Conservation (phyloP, 768 basidiomycete genomes). For the Lactarius hengduanensis region DNA sequence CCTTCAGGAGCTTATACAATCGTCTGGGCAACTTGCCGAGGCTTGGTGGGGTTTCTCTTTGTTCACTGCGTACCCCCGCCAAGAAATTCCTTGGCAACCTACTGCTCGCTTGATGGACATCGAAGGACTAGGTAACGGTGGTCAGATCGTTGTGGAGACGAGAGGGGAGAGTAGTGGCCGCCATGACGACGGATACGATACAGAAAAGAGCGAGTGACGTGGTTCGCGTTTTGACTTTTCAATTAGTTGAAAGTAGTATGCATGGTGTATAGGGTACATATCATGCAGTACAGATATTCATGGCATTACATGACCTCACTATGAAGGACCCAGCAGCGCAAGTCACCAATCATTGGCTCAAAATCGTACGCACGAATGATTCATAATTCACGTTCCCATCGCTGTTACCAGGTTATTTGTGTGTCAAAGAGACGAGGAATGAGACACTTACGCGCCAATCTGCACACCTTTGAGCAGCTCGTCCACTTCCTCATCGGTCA, state of each 20-base stretch:
- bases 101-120: constrained; percentile 18
- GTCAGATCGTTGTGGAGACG: constrained; percentile 35
- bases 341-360: constrained; percentile 69
- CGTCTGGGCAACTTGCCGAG: constrained; percentile 32
- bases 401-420: constrained; percentile 41
- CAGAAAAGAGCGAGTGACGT: constrained; percentile 24
- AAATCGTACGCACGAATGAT: constrained; percentile 92
- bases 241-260: neutral
- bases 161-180: constrained; percentile 7
- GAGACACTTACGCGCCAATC: constrained; percentile 69
- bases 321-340: neutral
- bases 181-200: constrained; percentile 29
- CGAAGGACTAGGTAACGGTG: constrained; percentile 31
- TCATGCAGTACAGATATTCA: constrained; percentile 6
- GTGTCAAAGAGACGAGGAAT: constrained; percentile 10
- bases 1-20: constrained; percentile 38
- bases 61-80: constrained; percentile 65
- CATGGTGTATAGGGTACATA: constrained; percentile 7
- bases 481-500: constrained; percentile 96
- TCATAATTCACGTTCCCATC: constrained; percentile 98
- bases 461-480: constrained; percentile 96
- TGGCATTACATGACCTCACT: constrained; percentile 3
- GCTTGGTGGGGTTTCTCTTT: constrained; percentile 77
- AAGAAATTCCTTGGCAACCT: constrained; percentile 52
- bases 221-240: neutral